These are phyloP conservation scores for Sugiyamaella smithiae DNA, from an alignment of 805 yeast species.

Conservation along the genomic window DNA sequence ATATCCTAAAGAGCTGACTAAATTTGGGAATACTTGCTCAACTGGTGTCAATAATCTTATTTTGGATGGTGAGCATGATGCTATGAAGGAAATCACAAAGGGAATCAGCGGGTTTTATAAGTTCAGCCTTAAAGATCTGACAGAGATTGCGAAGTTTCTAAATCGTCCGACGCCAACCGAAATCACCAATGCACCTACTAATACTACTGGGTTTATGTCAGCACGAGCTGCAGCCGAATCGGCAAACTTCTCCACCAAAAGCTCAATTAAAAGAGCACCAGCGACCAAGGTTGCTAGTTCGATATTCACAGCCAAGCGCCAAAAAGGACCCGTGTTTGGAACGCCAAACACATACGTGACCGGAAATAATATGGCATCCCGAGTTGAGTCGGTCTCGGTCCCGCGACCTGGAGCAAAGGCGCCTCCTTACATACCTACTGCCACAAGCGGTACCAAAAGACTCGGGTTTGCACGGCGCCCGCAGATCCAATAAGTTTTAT, in stretches of 20 bases:
- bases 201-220: background rate
- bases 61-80: background rate
- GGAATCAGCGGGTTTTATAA: background rate
- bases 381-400: background rate
- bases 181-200: background rate
- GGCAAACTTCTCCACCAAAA: background rate
- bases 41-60: background rate
- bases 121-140: background rate
- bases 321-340: background rate
- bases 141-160: background rate
- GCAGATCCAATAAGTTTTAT: no score
- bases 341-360: background rate
- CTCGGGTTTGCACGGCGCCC: background rate
- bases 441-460: background rate
- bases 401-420: no score
- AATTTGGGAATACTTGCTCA: background rate
- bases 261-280: background rate
- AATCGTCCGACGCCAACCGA: background rate
- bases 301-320: background rate
- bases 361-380: background rate
- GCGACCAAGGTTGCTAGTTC: background rate
- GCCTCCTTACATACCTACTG: background rate
- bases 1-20: constrained; percentile 9
- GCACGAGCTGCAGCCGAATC: background rate
- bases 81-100: background rate